These are phyloP conservation scores for Zymoseptoria crescenta DNA, from an alignment of 2,329 filamentous ascomycete genomes.

Conservation along the genomic window DNA sequence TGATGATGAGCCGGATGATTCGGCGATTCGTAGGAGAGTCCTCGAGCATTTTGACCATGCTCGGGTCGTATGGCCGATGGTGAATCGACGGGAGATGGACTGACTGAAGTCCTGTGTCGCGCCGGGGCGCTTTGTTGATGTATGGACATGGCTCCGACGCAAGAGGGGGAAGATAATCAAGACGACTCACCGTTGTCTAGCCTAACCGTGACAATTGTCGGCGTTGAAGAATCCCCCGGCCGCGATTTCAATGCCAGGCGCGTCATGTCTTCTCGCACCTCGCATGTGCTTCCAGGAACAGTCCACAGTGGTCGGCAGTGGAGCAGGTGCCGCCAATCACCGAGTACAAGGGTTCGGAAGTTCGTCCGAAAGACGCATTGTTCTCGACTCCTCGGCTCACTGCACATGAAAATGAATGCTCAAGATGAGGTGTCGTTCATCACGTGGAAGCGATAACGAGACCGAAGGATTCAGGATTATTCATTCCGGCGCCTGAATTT, in stretches of 20 bases:
- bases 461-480: background rate
- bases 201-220: background rate
- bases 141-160: background rate
- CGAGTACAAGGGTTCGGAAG: background rate
- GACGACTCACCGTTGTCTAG: background rate
- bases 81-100: background rate
- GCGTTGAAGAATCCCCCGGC: background rate
- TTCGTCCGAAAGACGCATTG: background rate
- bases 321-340: background rate
- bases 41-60: slow-evolving; percentile 17
- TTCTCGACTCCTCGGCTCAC: background rate
- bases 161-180: background rate
- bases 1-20: slow-evolving; percentile 18
- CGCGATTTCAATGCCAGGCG: background rate
- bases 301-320: background rate
- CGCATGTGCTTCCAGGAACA: background rate
- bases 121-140: background rate
- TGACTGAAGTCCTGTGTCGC: background rate
- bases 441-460: background rate
- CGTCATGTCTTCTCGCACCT: background rate
- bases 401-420: background rate
- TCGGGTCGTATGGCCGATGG: background rate
- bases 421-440: no score
- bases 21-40: slow-evolving; percentile 15
- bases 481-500: background rate